Base-by-base conservation (phyloP, 768 basidiomycete species). In the Mycena olivaceomarginata region DNA sequence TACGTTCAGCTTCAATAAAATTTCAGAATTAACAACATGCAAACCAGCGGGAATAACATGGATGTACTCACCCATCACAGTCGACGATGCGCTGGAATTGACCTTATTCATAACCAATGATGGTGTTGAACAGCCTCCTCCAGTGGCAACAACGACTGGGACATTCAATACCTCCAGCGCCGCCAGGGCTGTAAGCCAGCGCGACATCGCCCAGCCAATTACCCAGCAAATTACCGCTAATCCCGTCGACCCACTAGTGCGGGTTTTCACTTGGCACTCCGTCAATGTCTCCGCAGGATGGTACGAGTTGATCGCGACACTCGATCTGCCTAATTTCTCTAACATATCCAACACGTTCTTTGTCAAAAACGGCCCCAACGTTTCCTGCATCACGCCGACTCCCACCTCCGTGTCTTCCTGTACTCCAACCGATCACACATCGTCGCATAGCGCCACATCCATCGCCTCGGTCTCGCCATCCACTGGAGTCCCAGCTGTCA, bases 261-360 rank as follows among this genome's bases (percentile, higher is more conserved):
- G 15, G 0, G 71, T 70, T 18, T 91, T 84, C 82, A 83, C 79
- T 5, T 92, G 93, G 92, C 6, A 81, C 0, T 62, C 83, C 4
- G 91, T 93, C 64, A 85, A 86, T n/a, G n/a, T n/a, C n/a, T n/a
- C n/a, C n/a, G n/a, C n/a, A n/a, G n/a, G n/a, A n/a, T n/a, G n/a
- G n/a, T n/a, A n/a, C n/a, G n/a, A n/a, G n/a, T n/a, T n/a, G n/a
- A n/a, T n/a, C n/a, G n/a, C n/a, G n/a, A n/a, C n/a, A n/a, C n/a
- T n/a, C 18, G 75, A 81, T 4, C 70, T 84, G 6, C 64, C 79
- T n/a, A 37, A 71, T 4, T 81, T 80, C 67, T 48, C 18, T 12
- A 48, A 59, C 9, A 12, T 40, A 1, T 86, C 87, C 1, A 9
- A 65, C 0, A 16, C 81, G n/a, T 88, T 89, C 65, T 84, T 80